phyloP scores from a whole-genome alignment of 2,329 filamentous ascomycete genomes.

The Cladosporium phlei region DNA sequence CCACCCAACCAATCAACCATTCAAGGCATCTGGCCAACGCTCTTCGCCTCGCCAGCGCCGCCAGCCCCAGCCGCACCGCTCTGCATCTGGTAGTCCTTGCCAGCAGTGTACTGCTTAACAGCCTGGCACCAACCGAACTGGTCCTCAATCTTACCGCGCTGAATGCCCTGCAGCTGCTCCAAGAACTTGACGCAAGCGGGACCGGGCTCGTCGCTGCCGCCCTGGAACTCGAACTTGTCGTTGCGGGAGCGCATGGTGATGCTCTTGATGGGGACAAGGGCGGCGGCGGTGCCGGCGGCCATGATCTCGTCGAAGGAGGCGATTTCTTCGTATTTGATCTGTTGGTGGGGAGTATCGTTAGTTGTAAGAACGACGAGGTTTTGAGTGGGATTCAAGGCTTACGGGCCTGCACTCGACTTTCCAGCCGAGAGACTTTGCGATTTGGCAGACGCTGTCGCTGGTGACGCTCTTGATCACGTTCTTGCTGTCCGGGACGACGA shows the following conservation, averaged over 20 bases:
- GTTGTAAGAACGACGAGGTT: background rate
- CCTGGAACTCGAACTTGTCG: slow-evolving; percentile 54
- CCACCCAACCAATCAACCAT: too few species aligned
- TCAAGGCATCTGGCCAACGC: slow-evolving; percentile 13
- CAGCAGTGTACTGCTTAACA: slow-evolving; percentile 13
- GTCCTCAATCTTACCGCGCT: slow-evolving; percentile 75
- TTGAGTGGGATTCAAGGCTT: slow-evolving; percentile 28
- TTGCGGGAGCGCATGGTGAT: slow-evolving; percentile 66
- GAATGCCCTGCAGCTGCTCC: slow-evolving; percentile 74
- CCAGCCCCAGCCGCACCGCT: background rate
- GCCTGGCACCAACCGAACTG: slow-evolving; percentile 65
- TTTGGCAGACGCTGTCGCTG: slow-evolving; percentile 69
- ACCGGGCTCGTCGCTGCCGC: slow-evolving; percentile 63
- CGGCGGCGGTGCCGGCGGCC: slow-evolving; percentile 86
- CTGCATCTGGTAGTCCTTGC: slow-evolving; percentile 11
- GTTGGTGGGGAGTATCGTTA: background rate
- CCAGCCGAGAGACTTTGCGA: slow-evolving; percentile 77
- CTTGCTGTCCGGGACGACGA: slow-evolving; percentile 82
- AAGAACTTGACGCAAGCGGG: slow-evolving; percentile 69
- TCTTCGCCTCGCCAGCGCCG: slow-evolving; percentile 9
- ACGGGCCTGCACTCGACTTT: slow-evolving; percentile 70
- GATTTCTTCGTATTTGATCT: slow-evolving; percentile 65
- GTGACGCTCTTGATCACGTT: slow-evolving; percentile 87
- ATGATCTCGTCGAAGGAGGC: slow-evolving; percentile 70
- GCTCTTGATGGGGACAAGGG: slow-evolving; percentile 84